phyloP scores from a whole-genome alignment of 2,329 filamentous ascomycete species.

The Penicillium freii region DNA sequence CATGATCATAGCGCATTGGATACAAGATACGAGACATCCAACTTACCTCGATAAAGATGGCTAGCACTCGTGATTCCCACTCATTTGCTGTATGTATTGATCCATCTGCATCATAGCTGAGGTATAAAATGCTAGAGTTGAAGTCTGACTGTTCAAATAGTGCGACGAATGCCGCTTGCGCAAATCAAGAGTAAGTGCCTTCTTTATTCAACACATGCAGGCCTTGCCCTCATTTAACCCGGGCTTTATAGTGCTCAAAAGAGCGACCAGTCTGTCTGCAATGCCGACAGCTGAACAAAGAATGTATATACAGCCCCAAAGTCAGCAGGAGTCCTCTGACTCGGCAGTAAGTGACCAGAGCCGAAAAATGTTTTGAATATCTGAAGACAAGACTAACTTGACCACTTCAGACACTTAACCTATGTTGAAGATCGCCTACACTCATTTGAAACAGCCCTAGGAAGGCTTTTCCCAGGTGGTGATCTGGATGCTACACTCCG shows the following conservation, averaged over 20 bases:
- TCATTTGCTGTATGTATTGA: constrained; percentile 39
- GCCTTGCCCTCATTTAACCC: background rate
- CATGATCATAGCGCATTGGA: constrained; percentile 32
- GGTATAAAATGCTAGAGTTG: constrained; percentile 1
- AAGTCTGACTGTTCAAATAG: constrained; percentile 18
- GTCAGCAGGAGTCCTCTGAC: constrained; percentile 44
- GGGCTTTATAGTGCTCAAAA: constrained; percentile 40
- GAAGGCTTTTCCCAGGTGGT: constrained; percentile 40
- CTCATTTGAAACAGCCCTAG: constrained; percentile 39
- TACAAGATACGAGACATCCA: constrained; percentile 22
- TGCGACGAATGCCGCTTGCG: constrained; percentile 43
- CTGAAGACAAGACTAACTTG: constrained; percentile 14
- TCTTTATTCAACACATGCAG: background rate
- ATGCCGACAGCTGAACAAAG: constrained; percentile 41
- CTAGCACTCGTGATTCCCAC: constrained; percentile 42
- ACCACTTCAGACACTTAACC: constrained; percentile 36
- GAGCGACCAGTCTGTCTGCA: constrained; percentile 41
- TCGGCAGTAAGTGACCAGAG: constrained; percentile 35
- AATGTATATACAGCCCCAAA: constrained; percentile 45
- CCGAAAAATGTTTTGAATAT: background rate
- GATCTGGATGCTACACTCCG: constrained; percentile 41
- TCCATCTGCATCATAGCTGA: background rate
- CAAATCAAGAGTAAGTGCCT: constrained; percentile 37
- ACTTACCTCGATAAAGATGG: constrained; percentile 34
- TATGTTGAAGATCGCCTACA: constrained; percentile 42